These are phyloP conservation scores for Albophoma yamanashiensis DNA, from an alignment of 2,329 filamentous ascomycete genomes.

Conservation along the genomic window DNA sequence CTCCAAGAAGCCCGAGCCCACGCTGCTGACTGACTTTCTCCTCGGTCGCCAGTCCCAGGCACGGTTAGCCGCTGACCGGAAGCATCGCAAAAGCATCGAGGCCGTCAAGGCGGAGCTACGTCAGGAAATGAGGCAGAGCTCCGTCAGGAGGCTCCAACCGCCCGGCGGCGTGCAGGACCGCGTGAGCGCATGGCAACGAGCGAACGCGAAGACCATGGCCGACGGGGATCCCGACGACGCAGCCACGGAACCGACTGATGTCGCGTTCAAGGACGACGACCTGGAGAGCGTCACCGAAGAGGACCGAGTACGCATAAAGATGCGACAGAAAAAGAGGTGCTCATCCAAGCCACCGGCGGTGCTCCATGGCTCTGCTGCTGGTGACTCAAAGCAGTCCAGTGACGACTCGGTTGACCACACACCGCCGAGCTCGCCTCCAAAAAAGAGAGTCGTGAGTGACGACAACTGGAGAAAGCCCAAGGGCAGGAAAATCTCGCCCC, in stretches of 20 bases:
- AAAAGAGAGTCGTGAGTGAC: constrained; percentile 89
- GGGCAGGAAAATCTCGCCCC: constrained; percentile 37
- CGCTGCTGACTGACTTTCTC: constrained; percentile 46
- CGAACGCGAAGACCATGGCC: constrained; percentile 56
- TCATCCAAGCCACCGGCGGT: constrained; percentile 18
- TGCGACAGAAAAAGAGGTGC: constrained; percentile 33
- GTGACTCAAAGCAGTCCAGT: constrained; percentile 8
- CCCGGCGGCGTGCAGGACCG: constrained; percentile 65
- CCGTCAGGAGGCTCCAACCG: constrained; percentile 47
- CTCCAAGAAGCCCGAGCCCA: constrained; percentile 29
- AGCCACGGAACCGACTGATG: constrained; percentile 48
- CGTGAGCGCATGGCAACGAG: constrained; percentile 76
- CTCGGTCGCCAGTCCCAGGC: constrained; percentile 45
- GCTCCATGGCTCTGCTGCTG: constrained; percentile 8
- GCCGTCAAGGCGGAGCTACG: constrained; percentile 41
- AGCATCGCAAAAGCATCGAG: constrained; percentile 48
- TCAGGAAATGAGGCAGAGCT: constrained; percentile 45
- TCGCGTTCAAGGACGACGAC: constrained; percentile 49
- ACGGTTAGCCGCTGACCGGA: constrained; percentile 39
- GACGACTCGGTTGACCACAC: constrained; percentile 8
- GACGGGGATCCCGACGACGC: constrained; percentile 39
- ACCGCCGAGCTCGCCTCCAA: constrained; percentile 49
- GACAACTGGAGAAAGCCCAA: constrained; percentile 70
- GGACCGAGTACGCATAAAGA: constrained; percentile 47
- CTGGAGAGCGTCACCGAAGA: constrained; percentile 48